phyloP scores from a whole-genome alignment of 2,329 filamentous ascomycete species.

The Cercospora berteroae region DNA sequence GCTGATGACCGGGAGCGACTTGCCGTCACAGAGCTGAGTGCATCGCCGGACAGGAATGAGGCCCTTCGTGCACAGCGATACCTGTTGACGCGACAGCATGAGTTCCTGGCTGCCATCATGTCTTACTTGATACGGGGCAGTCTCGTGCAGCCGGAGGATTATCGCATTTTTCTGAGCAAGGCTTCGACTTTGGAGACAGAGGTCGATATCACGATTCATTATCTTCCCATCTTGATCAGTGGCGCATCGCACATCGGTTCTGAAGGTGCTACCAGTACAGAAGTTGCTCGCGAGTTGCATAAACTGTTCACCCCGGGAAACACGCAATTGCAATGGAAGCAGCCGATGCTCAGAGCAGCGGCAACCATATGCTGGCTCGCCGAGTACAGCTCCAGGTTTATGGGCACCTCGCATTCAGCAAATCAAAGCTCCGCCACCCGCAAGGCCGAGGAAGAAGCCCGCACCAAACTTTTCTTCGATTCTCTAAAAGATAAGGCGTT shows the following conservation, averaged over 20 bases:
- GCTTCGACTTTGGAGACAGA: slow-evolving; percentile 73
- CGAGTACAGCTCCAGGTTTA: slow-evolving; percentile 82
- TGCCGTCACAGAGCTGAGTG: slow-evolving; percentile 67
- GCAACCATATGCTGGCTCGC: slow-evolving; percentile 83
- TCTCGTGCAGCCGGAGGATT: slow-evolving; percentile 68
- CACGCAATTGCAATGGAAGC: slow-evolving; percentile 67
- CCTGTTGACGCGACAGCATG: slow-evolving; percentile 85
- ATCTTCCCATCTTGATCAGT: slow-evolving; percentile 74
- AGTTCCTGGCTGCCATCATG: slow-evolving; percentile 78
- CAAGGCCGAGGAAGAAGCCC: slow-evolving; percentile 56
- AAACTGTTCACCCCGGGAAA: slow-evolving; percentile 62
- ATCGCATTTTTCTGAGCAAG: slow-evolving; percentile 66
- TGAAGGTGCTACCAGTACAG: slow-evolving; percentile 59
- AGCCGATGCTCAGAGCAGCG: slow-evolving; percentile 75
- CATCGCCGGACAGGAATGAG: slow-evolving; percentile 66
- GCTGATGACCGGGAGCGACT: slow-evolving; percentile 73
- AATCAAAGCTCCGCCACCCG: slow-evolving; percentile 62
- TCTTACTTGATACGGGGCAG: slow-evolving; percentile 74
- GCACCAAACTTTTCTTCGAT: slow-evolving; percentile 71
- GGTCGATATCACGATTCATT: slow-evolving; percentile 72
- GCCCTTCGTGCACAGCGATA: slow-evolving; percentile 75
- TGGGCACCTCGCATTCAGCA: slow-evolving; percentile 22
- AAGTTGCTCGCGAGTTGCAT: slow-evolving; percentile 72
- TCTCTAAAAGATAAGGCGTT: slow-evolving; percentile 80
- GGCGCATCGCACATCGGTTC: slow-evolving; percentile 78